phyloP scores from a whole-genome alignment of 1,284 basidiomycete genomes.

The Boletellus sp. region DNA sequence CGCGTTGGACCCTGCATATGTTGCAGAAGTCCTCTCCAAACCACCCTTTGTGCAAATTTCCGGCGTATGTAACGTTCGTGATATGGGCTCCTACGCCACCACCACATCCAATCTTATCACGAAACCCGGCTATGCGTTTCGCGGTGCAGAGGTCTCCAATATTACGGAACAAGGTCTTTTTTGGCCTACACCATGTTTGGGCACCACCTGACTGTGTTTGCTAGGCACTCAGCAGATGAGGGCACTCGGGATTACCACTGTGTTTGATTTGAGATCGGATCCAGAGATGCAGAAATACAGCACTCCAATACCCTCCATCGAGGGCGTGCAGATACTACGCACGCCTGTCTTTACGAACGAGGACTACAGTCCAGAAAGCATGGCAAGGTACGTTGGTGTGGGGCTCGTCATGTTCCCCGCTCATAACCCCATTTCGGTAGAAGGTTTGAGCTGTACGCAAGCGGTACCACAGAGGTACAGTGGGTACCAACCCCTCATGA shows the following conservation, averaged over 20 bases:
- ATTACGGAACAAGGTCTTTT: slow-evolving; percentile 66
- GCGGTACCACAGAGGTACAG: slow-evolving; percentile 69
- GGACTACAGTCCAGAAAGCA: slow-evolving; percentile 77
- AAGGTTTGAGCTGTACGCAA: slow-evolving; percentile 72
- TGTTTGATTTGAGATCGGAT: slow-evolving; percentile 75
- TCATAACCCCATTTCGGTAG: slow-evolving; percentile 35
- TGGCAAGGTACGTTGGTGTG: slow-evolving; percentile 68
- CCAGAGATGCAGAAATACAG: slow-evolving; percentile 73
- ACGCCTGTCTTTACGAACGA: slow-evolving; percentile 66
- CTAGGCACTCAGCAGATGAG: slow-evolving; percentile 56
- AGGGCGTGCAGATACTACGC: slow-evolving; percentile 56
- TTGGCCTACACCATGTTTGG: background rate
- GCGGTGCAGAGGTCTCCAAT: slow-evolving; percentile 65
- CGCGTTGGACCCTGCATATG: slow-evolving; percentile 62
- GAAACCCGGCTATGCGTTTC: slow-evolving; percentile 54
- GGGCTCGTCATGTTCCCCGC: slow-evolving; percentile 2
- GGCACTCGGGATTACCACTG: slow-evolving; percentile 58
- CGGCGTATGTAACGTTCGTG: slow-evolving; percentile 70
- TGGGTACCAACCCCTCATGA: background rate
- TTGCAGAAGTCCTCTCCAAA: slow-evolving; percentile 55
- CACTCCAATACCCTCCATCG: slow-evolving; percentile 57
- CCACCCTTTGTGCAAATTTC: slow-evolving; percentile 65
- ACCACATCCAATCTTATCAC: slow-evolving; percentile 45
- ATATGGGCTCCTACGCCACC: slow-evolving; percentile 62
- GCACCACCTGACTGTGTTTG: slow-evolving; percentile 1